phyloP scores from a whole-genome alignment of 164 flowering plant genomes.

The Umbilicus rupestris region DNA sequence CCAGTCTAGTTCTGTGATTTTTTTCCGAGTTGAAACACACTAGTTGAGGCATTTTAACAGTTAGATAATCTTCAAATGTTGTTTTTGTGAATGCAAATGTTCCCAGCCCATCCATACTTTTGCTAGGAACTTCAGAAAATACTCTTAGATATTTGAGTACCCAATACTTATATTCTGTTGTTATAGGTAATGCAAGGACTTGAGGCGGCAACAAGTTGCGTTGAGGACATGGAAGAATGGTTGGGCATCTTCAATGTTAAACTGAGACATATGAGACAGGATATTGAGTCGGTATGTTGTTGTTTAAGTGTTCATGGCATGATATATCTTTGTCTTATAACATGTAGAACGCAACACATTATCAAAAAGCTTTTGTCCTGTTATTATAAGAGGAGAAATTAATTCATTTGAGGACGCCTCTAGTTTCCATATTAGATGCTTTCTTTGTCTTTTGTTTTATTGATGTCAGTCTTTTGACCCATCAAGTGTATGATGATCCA shows the following conservation, averaged over 20 bases:
- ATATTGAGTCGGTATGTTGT: slow-evolving; percentile 77
- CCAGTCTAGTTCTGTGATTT: too few relatives aligned
- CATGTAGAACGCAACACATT: neutral
- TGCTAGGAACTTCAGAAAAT: neutral
- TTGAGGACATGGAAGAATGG: slow-evolving; percentile 99
- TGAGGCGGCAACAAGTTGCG: slow-evolving; percentile 78
- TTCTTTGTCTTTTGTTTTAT: neutral
- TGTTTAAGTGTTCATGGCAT: neutral
- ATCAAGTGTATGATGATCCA: neutral
- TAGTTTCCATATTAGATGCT: neutral
- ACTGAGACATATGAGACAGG: slow-evolving; percentile 98
- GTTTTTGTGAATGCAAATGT: too few relatives aligned
- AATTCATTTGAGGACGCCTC: neutral
- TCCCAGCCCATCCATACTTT: too few relatives aligned
- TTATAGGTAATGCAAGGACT: slow-evolving; percentile 87
- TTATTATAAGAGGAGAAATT: neutral
- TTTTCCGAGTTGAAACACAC: slow-evolving; percentile 2
- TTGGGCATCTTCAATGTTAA: slow-evolving; percentile 89
- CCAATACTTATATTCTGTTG: neutral
- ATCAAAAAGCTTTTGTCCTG: neutral
- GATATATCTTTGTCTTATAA: neutral
- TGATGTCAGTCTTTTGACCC: neutral
- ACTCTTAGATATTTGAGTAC: neutral
- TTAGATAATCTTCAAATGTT: neutral
- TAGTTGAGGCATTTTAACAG: neutral